phyloP scores from a whole-genome alignment of 805 yeast species.

The Hanseniaspora meyeri region DNA sequence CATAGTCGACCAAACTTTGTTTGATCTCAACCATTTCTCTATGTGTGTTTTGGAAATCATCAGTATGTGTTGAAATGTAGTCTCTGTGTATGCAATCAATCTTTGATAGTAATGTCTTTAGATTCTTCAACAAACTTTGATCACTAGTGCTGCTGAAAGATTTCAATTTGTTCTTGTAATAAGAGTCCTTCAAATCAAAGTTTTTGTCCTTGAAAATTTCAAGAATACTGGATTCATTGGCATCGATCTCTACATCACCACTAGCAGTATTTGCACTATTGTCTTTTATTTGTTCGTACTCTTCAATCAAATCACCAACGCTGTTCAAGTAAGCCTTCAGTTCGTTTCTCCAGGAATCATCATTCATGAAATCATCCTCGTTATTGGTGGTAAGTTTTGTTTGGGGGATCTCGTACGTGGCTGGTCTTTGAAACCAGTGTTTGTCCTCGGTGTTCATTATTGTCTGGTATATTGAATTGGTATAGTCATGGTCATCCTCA shows the following conservation, averaged over 20 bases:
- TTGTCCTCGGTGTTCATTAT: slow-evolving; percentile 34
- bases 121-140: not conserved
- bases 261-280: slow-evolving; percentile 16
- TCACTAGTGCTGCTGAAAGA: slow-evolving; percentile 25
- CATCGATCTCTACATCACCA: not conserved
- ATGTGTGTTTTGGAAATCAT: slow-evolving; percentile 74
- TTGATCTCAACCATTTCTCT: slow-evolving; percentile 64
- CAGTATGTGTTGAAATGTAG: slow-evolving; percentile 64
- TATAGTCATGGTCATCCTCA: slow-evolving; percentile 15
- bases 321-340: slow-evolving; percentile 34
- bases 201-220: slow-evolving; percentile 50
- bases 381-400: slow-evolving; percentile 44
- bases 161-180: slow-evolving; percentile 15
- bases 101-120: not conserved
- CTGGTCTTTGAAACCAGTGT: slow-evolving; percentile 47
- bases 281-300: slow-evolving; percentile 17
- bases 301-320: slow-evolving; percentile 1
- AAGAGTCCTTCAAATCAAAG: slow-evolving; percentile 62
- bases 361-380: slow-evolving; percentile 28
- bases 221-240: slow-evolving; percentile 38
- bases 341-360: slow-evolving; percentile 27
- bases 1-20: slow-evolving; percentile 39
- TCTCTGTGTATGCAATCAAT: not conserved
- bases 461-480: slow-evolving; percentile 62
- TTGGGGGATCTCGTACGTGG: slow-evolving; percentile 73